Base-by-base conservation (phyloP, 2,329 filamentous ascomycete genomes). In the Aspergillus flavus region DNA sequence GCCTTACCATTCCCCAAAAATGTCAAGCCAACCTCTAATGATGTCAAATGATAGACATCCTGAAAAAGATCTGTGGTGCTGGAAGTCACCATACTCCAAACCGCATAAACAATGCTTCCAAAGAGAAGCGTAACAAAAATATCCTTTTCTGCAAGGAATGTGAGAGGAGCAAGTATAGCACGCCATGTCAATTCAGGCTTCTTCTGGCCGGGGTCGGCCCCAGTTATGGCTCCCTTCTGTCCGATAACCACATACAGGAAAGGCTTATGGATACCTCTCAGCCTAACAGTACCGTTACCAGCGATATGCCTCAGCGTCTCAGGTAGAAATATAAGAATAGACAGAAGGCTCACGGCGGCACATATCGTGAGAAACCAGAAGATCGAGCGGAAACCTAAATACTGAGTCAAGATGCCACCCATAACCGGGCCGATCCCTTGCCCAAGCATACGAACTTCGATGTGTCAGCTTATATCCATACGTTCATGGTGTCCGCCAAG, bases 1-100 rank as follows among this genome's bases (percentile, higher is more conserved):
- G 19, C 41, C 68, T 60, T 61, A 64, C 73, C 79, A 61, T 80
- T 81, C 6, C 78, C 76, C 9, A 82, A 67, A 64, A 81, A 82
- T 9, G 71, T 75, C 2, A 82, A 65, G 4, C 81, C 81, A 30
- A 82, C 68, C 60, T 79, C 65, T 21, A 80, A 60, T 4, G 77
- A 72, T 41, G 73, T 79, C 54, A 84, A 73, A 45, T 32, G 59
- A 6, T 63, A 60, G 10, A 68, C 53, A 7, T 71, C 61, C 57
- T 81, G 83, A 9, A 68, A 71, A 0, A 76, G 61, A 26, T 73
- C 72, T 0, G 79, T 77, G 1, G 81, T 84, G 14, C 74, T 80
- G 1, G 81, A 78, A 2, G 80, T 82, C 6, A 84, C 77, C 81
- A 84, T 84, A 26, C 76, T 81, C 81, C 81, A 84, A 14, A 82